Evolutionary conservation across 352 stramenopile species (phyloP).

Genomic region (Phytophthora pisi): DNA sequence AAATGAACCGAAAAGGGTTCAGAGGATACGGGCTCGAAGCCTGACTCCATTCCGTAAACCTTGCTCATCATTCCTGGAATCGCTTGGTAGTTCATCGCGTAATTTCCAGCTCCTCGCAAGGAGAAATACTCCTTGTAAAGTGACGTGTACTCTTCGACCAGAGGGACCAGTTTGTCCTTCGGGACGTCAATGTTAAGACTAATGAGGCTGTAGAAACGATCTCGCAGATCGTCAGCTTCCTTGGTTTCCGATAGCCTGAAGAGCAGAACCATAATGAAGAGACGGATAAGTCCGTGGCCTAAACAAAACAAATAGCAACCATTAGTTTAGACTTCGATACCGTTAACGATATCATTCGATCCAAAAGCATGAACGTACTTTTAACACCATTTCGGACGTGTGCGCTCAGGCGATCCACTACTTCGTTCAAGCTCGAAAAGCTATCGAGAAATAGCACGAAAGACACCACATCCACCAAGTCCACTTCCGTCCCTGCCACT

Average conservation of each 20-base stretch:
- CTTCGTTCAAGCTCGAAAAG: constrained; percentile 68
- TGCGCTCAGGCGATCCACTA: constrained; percentile 59
- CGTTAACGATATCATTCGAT: background rate
- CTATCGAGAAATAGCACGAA: constrained; percentile 78
- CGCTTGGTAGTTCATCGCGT: constrained; percentile 33
- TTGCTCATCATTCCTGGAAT: constrained; percentile 39
- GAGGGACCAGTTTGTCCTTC: constrained; percentile 33
- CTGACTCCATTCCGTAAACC: constrained; percentile 26
- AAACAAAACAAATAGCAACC: constrained; percentile 7
- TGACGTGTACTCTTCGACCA: constrained; percentile 57
- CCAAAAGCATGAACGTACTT: constrained; percentile 36
- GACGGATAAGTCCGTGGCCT: constrained; percentile 63
- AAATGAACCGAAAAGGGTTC: constrained; percentile 36
- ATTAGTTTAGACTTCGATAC: constrained; percentile 4
- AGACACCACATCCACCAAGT: constrained; percentile 66
- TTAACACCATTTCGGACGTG: constrained; percentile 49
- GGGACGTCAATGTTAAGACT: constrained; percentile 40
- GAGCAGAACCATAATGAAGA: constrained; percentile 63
- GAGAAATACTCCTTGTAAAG: constrained; percentile 65
- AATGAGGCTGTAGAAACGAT: constrained; percentile 57
- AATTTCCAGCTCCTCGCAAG: constrained; percentile 41
- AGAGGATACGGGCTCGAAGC: constrained; percentile 2
- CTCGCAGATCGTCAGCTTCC: constrained; percentile 41
- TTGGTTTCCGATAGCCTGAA: constrained; percentile 53
- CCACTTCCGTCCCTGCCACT: constrained; percentile 40